Conservation (phyloP, 2,329 filamentous ascomycete species). For the Fusarium xyrophilum region DNA sequence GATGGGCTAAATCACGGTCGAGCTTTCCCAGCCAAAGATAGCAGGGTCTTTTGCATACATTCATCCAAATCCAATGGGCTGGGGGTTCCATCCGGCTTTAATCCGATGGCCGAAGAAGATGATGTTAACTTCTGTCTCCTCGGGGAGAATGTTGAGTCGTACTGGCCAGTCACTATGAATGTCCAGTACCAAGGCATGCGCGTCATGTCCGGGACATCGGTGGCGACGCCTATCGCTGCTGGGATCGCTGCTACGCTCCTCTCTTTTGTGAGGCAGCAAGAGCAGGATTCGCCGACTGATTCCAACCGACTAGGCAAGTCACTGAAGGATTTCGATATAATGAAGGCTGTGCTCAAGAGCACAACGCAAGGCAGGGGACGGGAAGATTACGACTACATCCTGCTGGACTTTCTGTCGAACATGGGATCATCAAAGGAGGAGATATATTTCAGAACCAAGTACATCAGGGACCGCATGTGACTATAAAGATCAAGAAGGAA, state of each 20-base stretch:
- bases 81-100: constrained; percentile 8
- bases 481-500: not conserved
- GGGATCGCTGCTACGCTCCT: not conserved
- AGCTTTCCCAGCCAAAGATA: constrained; percentile 14
- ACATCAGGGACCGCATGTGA: not conserved
- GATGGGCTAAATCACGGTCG: not conserved
- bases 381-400: not conserved
- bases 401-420: not conserved
- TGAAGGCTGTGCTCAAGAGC: not conserved
- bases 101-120: not conserved
- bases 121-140: constrained; percentile 10
- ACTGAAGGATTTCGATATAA: not conserved
- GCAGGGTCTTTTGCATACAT: constrained; percentile 18
- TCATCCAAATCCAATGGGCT: constrained; percentile 13
- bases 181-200: not conserved
- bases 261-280: not conserved
- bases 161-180: not conserved
- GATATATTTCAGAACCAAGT: not conserved
- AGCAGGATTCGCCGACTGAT: too few relatives aligned
- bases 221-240: not conserved
- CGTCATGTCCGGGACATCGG: not conserved
- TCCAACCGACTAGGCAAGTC: not conserved
- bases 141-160: constrained; percentile 10
- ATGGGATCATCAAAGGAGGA: not conserved
- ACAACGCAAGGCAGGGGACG: not conserved